phyloP scores from a whole-genome alignment of 1,284 basidiomycete species.

The Ceratobasidium sp. region DNA sequence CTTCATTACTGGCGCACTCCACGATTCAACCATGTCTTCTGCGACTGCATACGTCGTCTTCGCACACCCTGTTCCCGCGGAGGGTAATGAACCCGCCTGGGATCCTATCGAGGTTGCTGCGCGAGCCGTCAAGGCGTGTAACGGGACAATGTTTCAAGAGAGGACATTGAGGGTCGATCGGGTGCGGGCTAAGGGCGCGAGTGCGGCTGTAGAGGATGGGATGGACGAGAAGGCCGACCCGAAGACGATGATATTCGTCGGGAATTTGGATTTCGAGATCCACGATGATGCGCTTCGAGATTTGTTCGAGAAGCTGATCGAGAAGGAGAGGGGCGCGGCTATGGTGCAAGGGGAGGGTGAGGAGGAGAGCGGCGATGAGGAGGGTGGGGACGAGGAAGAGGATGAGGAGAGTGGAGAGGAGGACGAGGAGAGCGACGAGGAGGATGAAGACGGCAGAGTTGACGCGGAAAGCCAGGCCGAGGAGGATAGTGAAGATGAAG shows the following conservation, averaged over 20 bases:
- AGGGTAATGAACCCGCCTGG: slow-evolving; percentile 63
- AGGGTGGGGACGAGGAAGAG: slow-evolving; percentile 39
- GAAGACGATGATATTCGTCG: slow-evolving; percentile 90
- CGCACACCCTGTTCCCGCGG: slow-evolving; percentile 71
- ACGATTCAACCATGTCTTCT: slow-evolving; percentile 71
- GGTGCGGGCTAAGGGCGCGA: slow-evolving; percentile 59
- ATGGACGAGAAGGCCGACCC: slow-evolving; percentile 67
- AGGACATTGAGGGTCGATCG: slow-evolving; percentile 83
- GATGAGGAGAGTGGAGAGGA: slow-evolving; percentile 53
- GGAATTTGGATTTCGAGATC: slow-evolving; percentile 92
- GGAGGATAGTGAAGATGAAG: not conserved
- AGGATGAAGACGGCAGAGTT: no score
- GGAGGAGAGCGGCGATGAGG: slow-evolving; percentile 53
- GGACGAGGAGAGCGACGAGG: no score
- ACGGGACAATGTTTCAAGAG: slow-evolving; percentile 82
- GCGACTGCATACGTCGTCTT: slow-evolving; percentile 92
- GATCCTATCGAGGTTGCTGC: slow-evolving; percentile 81
- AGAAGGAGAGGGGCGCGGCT: slow-evolving; percentile 72
- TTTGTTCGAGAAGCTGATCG: slow-evolving; percentile 87
- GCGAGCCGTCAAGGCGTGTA: slow-evolving; percentile 71
- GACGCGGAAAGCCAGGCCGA: slow-evolving; percentile 47
- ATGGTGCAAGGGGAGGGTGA: slow-evolving; percentile 71
- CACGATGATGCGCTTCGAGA: slow-evolving; percentile 90
- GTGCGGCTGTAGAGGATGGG: slow-evolving; percentile 55
- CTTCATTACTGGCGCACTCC: slow-evolving; percentile 92